phyloP scores from a whole-genome alignment of 345 rosid species.

The Euphorbia peplus region DNA sequence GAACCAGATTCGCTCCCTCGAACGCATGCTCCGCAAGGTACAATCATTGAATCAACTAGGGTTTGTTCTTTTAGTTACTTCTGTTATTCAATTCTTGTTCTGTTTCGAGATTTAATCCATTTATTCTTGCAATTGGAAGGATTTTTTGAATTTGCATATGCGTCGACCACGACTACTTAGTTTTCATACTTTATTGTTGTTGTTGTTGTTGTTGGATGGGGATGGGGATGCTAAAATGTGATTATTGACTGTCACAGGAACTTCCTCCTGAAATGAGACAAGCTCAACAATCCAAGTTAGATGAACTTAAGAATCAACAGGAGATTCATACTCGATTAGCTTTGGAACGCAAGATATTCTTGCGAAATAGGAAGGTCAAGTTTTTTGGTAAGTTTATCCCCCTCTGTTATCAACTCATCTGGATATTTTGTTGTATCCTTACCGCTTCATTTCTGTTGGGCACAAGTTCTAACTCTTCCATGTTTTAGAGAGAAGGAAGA shows the following conservation, averaged over 20 bases:
- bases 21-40: constrained; percentile 98
- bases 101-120: not conserved
- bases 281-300: constrained; percentile 67
- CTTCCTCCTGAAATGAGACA: constrained; percentile 72
- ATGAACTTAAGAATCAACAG: constrained; percentile 77
- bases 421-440: not conserved
- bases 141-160: not conserved
- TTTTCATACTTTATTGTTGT: not conserved
- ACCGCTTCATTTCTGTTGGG: not conserved
- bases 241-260: constrained; percentile 29
- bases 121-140: not conserved
- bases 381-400: constrained; percentile 60
- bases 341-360: constrained; percentile 80
- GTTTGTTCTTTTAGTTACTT: not conserved
- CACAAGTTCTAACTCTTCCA: not conserved
- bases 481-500: constrained; percentile 79
- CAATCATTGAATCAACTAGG: constrained; percentile 2
- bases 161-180: not conserved
- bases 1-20: constrained; percentile 93
- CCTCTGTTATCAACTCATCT: not conserved
- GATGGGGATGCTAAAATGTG: not conserved
- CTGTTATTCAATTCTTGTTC: not conserved
- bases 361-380: constrained; percentile 85
- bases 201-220: no score
- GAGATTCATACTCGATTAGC: constrained; percentile 81